Evolutionary conservation across 2,329 filamentous ascomycete species (phyloP), one percentile per base, ranked within the genome.

Genomic region (Penicillium paneum): DNA sequence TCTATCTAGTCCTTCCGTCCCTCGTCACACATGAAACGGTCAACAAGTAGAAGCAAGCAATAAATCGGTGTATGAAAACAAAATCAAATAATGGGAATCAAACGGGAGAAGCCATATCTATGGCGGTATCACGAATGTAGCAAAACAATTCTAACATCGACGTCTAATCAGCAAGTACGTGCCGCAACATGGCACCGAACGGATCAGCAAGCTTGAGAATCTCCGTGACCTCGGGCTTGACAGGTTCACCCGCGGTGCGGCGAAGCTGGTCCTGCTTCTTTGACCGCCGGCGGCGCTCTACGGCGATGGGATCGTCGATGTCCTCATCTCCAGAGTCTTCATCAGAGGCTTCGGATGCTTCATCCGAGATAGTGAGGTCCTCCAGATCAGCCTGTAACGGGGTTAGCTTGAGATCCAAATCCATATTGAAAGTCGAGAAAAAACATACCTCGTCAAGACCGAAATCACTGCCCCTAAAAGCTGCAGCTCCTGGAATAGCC

Each of bases 381-480:
- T 93, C 84, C 13, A 97, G 78, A 69, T 97, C 94, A 68, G 76
- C 75, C 81, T 83, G 56, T 38, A 17, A 26, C 31, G 26, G 8
- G 1, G 52, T 67, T 59, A 65, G 61, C 40, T 29, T 28, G 26
- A 56, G 49, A 40, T 39, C 19, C 26, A 32, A 44, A 44, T 12
- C 3, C 13, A 32, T 21, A 42, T 50, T 36, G 10, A 6, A 17
- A 38, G 13, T 21, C 3, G 29, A 15, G 17, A 8, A 26, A 42
- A 49, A 32, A 71, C 73, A 59, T 75, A 89, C 86, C 66, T 89
- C 84, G 68, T 97, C 86, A 19, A 99, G 78, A 0, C 94, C 94
- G 76, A 99, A 99, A 74, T 99, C 94, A 45, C 83, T 84, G 21
- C 88, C 87, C 66, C 82, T 86, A 76, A 97, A 95, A 13, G 72